Evolutionary conservation across 2,329 filamentous ascomycete species (phyloP), one percentile per base, ranked within the genome.

Genomic region (Reticulascus tulasneorum): DNA sequence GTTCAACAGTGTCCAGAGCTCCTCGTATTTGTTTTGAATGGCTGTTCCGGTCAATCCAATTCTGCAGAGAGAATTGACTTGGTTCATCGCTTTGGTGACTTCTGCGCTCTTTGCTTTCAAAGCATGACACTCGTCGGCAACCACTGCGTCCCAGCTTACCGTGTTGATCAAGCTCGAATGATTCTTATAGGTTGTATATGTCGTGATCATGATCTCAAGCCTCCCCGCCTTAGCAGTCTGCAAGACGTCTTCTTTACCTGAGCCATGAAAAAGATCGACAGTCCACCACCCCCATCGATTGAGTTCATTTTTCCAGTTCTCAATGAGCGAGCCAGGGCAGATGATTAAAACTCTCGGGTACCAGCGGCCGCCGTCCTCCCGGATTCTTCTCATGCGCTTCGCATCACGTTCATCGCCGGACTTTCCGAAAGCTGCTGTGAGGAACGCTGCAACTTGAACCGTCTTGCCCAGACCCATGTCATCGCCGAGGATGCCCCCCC

Each of bases 401-500:
- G 65, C 69, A 51, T 98, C 93, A 33, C 88, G 72, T 56, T 90
- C 84, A 49, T 95, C 91, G 1, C 82, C 91, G 1, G 86, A 94
- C 63, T 98, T 98, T 7, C 93, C 93, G 56, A 95, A 98, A 0
- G 89, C 90, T 2, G 82, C 88, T 0, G 88, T 86, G 16, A 98
- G 67, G 47, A 98, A 97, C 0, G 90, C 86, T 38, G 89, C 93
- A 18, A 98, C 87, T 59, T 98, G 93, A 3, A 98, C 87, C 0
- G 93, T 98, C 62, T 98, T 98, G 1, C 93, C 93, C 21, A 98
- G 63, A 15, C 93, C 93, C 93, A 98, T 98, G 53, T 98, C 93
- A 54, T 98, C 93, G 4, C 91, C 90, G 1, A 98, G 71, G 16
- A 98, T 86, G 2, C 86, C 88, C 1, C 93, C 93, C 49, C 83